These are phyloP conservation scores for Exutisphaerella laricina DNA, from an alignment of 2,329 filamentous ascomycete genomes.

Conservation along the genomic window DNA sequence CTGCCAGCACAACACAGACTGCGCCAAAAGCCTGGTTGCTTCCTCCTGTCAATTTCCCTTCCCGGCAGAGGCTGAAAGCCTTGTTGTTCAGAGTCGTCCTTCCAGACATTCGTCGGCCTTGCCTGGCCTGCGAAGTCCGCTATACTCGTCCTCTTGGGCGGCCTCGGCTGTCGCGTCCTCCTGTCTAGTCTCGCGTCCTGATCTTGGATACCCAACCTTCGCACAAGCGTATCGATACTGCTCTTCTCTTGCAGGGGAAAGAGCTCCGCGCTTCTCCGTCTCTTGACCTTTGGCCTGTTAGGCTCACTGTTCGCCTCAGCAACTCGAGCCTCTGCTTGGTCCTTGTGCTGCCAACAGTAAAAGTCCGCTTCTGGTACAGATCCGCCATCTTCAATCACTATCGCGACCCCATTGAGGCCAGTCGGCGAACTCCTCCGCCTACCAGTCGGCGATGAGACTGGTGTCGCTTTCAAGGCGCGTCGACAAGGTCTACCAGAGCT, in stretches of 20 bases:
- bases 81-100: conserved; percentile 7
- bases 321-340: conserved; percentile 58
- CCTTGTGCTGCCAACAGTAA: conserved; percentile 95
- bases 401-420: conserved; percentile 34
- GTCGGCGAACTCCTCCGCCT: conserved; percentile 16
- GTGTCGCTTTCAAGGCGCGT: conserved; percentile 50
- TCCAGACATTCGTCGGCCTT: neutral
- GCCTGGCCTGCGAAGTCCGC: conserved; percentile 12
- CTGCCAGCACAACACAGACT: conserved; percentile 38
- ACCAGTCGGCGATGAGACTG: conserved; percentile 37
- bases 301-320: conserved; percentile 10
- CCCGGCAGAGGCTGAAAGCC: conserved; percentile 9
- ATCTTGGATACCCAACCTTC: conserved; percentile 56
- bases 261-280: conserved; percentile 36
- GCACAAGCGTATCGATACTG: conserved; percentile 82
- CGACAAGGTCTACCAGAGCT: conserved; percentile 77
- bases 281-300: conserved; percentile 16
- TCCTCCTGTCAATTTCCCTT: conserved; percentile 12
- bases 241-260: conserved; percentile 60
- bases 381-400: conserved; percentile 45
- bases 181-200: conserved; percentile 7
- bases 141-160: conserved; percentile 14
- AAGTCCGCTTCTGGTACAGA: conserved; percentile 54
- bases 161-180: conserved; percentile 7
- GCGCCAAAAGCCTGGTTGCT: conserved; percentile 40